Evolutionary conservation across 148 eudicot species (phyloP), one percentile per base, ranked within the genome.

Genomic region (Mesembryanthemum crystallinum): DNA sequence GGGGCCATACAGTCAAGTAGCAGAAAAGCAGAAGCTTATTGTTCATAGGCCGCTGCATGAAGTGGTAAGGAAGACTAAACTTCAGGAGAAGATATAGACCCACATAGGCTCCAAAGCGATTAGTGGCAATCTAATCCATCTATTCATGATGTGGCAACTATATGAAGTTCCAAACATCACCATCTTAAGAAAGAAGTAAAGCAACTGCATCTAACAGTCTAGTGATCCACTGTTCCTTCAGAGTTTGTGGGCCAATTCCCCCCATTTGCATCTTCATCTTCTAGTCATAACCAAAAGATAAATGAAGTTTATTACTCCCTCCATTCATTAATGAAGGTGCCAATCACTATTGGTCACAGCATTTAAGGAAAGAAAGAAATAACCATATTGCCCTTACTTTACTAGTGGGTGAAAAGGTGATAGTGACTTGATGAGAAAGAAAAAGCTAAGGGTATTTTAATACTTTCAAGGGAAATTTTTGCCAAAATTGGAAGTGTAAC

Each of bases 201-300:
- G 66, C 65, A 77, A 76, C 67, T 67, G 72, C 47, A 62, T 43
- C 65, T 30, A 67, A 74, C 73, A 72, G 73, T 80, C 76, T 65
- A 64, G 69, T 73, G 80, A 78, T 78, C 80, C 85, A 64, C 64
- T 73, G 80, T 78, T 78, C 82, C 85, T 82, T 82, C 64, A 82
- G 86, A 76, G 79, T 84, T 82, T 68, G 67, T 77, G 83, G 76
- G 74, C 78, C 74, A 63, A 71, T 83, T 71, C 70, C 66, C 63
- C 77, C 73, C 45, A 28, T 77, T 9, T 43, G 39, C 76, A 64
- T 77, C 73, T 70, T 79, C 39, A 58, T 81, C 71, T 37, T 69
- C 76, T 63, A 54, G 49, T 27, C 32, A 30, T 45, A 61, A 66
- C 54, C n/a, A 39, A 32, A 71, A 49, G 52, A 45, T 30, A 20